Conservation (phyloP, 257 asterid species). For the Solanum medicagineum region DNA sequence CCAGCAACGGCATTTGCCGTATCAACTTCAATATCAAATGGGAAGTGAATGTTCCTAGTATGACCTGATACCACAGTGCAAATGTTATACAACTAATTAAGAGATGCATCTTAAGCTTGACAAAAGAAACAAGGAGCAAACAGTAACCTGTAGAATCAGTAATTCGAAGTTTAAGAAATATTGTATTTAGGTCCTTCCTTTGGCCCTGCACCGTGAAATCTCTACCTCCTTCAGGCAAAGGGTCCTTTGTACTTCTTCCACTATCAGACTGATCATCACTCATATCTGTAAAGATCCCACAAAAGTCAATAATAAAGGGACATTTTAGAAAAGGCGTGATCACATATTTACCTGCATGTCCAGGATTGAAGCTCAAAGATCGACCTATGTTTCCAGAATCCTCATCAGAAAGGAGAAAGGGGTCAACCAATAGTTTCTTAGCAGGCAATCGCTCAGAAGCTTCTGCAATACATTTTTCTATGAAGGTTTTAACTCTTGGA, state of each 20-base stretch:
- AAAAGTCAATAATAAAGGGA: not conserved
- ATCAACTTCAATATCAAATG: conserved; percentile 80
- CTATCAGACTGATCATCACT: conserved; percentile 19
- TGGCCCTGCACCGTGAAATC: conserved; percentile 83
- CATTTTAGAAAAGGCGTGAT: not conserved
- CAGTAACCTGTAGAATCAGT: conserved; percentile 68
- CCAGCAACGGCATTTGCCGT: conserved; percentile 92
- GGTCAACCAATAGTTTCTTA: conserved; percentile 71
- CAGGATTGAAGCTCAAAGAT: conserved; percentile 24
- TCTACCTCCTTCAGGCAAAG: conserved; percentile 55
- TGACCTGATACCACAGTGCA: conserved; percentile 31
- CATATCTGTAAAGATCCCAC: not conserved
- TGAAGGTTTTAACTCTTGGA: conserved; percentile 59
- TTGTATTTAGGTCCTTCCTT: conserved; percentile 78
- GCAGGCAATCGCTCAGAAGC: conserved; percentile 76
- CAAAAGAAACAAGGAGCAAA: conserved; percentile 1
- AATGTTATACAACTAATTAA: not conserved
- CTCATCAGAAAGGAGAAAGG: conserved; percentile 61
- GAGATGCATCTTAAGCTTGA: not conserved
- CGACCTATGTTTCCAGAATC: conserved; percentile 39
- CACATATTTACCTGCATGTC: conserved; percentile 25
- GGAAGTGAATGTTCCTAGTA: conserved; percentile 87
- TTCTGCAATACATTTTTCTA: conserved; percentile 81
- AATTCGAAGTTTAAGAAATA: conserved; percentile 75
- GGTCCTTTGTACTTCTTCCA: conserved; percentile 24